A percentile compares a stretch with the other conserved stretches of the same genome.
These are phyloP conservation scores for Lactuca saligna DNA, from an alignment of 129 eudicot species.

Conservation along the genomic window DNA sequence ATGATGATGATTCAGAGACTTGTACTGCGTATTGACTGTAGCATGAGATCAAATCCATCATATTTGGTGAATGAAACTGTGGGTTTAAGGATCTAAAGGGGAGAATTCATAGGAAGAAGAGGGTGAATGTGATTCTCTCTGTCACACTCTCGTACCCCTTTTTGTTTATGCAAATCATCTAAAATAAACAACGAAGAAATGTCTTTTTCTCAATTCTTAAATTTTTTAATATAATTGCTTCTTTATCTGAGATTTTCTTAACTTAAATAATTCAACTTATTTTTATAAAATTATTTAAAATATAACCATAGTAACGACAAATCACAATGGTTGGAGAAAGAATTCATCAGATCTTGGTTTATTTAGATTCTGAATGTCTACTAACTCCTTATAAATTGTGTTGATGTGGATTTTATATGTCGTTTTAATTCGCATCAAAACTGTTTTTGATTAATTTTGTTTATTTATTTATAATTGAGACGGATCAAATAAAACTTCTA, in stretches of 20 bases:
- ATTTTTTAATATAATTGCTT: not conserved
- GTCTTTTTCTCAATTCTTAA: constrained; percentile 31
- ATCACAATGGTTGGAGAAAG: not conserved
- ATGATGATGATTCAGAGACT: constrained; percentile 70
- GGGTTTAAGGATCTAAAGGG: constrained; percentile 20
- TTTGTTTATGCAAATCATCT: constrained; percentile 16
- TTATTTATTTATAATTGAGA: too few relatives aligned
- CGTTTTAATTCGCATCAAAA: too few relatives aligned
- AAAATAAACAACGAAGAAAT: constrained; percentile 15
- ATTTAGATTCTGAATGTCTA: not conserved
- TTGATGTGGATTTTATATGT: not conserved
- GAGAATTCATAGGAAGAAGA: constrained; percentile 18
- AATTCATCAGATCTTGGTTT: not conserved
- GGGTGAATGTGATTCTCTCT: constrained; percentile 34
- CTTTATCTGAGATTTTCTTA: constrained; percentile 32
- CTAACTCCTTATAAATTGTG: not conserved
- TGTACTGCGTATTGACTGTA: constrained; percentile 73
- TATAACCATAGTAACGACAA: constrained; percentile 1
- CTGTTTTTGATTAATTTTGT: too few relatives aligned
- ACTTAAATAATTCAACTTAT: constrained; percentile 12
- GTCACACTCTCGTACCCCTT: constrained; percentile 14
- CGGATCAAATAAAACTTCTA: too few relatives aligned
- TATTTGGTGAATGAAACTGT: constrained; percentile 12
- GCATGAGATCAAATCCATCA: constrained; percentile 88
- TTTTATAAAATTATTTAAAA: not conserved